A percentile compares a stretch with the other conserved stretches of the same genome.
These are phyloP conservation scores for Pharus latifolius DNA, from an alignment of 176 grass and related monocot species.

Conservation along the genomic window DNA sequence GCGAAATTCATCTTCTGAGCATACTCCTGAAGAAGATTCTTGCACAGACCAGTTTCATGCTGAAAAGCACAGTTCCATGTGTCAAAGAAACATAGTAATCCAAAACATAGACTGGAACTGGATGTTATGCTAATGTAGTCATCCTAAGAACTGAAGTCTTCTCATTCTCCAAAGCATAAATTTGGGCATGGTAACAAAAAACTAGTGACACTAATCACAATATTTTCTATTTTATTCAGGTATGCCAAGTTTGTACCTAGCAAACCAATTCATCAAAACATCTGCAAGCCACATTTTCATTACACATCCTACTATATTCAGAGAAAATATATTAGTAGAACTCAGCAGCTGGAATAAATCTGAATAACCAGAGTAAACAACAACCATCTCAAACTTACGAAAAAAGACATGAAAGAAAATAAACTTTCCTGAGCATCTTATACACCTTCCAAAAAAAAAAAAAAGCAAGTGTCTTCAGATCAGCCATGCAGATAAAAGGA, in stretches of 20 bases:
- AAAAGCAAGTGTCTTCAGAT: too few species aligned
- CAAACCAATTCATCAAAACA: not conserved
- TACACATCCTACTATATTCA: not conserved
- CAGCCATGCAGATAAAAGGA: too few species aligned
- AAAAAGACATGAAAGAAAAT: not conserved
- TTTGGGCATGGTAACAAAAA: not conserved
- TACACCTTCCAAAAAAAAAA: too few species aligned
- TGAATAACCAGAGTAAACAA: not conserved
- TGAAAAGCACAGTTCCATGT: conserved; percentile 23
- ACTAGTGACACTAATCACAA: not conserved
- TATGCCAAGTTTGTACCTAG: not conserved
- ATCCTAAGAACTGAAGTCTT: not conserved
- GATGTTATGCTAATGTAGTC: not conserved
- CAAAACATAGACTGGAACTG: not conserved
- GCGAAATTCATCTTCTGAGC: conserved; percentile 98
- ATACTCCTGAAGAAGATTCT: conserved; percentile 98
- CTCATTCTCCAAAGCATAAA: not conserved
- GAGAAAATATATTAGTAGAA: not conserved
- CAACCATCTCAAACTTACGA: not conserved
- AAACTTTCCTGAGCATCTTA: not conserved
- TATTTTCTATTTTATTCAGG: not conserved
- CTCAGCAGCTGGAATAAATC: not conserved
- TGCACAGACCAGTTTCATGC: conserved; percentile 78
- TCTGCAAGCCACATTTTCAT: not conserved
- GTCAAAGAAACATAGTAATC: not conserved